Evolutionary conservation across 108 stramenopile genomes (phyloP).

Genomic region (Pseudonitzschia delicatissima): DNA sequence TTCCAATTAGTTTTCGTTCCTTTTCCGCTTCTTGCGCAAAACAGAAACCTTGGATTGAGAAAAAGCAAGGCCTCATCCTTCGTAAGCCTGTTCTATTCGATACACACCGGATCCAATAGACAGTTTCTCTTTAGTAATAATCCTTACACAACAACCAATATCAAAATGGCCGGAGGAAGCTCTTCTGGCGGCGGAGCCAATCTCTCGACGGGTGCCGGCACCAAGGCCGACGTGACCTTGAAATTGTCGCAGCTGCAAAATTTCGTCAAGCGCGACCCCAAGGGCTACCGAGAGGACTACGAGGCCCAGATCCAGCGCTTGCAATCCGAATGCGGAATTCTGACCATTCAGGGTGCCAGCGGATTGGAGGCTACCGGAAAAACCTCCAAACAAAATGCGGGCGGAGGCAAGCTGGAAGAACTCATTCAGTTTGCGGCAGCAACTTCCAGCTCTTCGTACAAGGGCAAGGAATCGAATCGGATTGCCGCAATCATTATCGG

Average conservation of each 20-base stretch:
- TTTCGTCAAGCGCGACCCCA: conserved; percentile 94
- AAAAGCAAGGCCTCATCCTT: no score
- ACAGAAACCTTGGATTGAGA: no score
- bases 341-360: conserved; percentile 66
- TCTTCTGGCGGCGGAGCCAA: conserved; percentile 13
- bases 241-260: conserved; percentile 93
- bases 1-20: no score
- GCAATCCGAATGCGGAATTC: conserved; percentile 64
- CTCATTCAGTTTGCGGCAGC: conserved; percentile 90
- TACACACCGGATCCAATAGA: no score
- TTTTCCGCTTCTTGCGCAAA: no score
- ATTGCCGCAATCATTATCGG: conserved; percentile 76
- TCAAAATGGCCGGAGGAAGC: background rate
- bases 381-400: background rate
- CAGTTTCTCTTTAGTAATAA: no score
- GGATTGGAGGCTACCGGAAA: conserved; percentile 7
- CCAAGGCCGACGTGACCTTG: conserved; percentile 65
- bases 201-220: conserved; percentile 47
- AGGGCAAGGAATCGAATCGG: conserved; percentile 67
- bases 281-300: conserved; percentile 94
- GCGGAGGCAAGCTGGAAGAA: conserved; percentile 56
- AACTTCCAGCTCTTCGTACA: conserved; percentile 71
- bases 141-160: no score
- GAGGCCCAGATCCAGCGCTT: conserved; percentile 82
- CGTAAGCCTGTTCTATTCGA: no score